These are phyloP conservation scores for Cladorrhinum sp. DNA, from an alignment of 2,329 filamentous ascomycete species.

Conservation along the genomic window DNA sequence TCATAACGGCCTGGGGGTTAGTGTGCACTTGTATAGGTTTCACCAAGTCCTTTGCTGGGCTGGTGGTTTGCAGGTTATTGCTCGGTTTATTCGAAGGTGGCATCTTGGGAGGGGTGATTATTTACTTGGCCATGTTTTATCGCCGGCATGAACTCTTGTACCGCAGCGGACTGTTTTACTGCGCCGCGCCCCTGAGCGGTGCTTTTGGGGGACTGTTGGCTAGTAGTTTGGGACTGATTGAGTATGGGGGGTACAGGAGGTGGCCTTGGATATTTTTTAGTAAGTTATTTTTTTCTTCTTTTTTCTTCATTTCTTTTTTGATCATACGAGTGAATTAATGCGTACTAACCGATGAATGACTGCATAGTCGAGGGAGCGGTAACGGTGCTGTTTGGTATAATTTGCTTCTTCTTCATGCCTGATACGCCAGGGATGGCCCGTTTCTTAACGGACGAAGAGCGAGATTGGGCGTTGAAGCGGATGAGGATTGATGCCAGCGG, in stretches of 20 bases:
- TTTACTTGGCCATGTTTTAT: conserved; percentile 51
- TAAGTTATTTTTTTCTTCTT: conserved; percentile 12
- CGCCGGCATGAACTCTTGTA: conserved; percentile 60
- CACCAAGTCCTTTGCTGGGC: conserved; percentile 25
- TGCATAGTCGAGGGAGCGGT: conserved; percentile 52
- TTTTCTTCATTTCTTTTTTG: background rate
- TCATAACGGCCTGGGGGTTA: conserved; percentile 51
- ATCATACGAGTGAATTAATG: no score
- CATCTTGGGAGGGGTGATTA: conserved; percentile 54
- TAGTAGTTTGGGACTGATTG: conserved; percentile 53
- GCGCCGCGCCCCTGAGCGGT: conserved; percentile 65
- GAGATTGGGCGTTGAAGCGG: conserved; percentile 23
- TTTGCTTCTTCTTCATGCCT: conserved; percentile 49
- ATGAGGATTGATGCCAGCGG: conserved; percentile 28
- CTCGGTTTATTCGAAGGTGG: conserved; percentile 57
- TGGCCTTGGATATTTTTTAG: conserved; percentile 51
- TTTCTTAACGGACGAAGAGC: conserved; percentile 30
- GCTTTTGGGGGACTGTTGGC: conserved; percentile 63
- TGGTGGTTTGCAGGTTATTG: conserved; percentile 38
- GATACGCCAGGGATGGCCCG: conserved; percentile 28
- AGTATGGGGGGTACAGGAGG: conserved; percentile 37
- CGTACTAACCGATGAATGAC: no score
- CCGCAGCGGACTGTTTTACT: conserved; percentile 59
- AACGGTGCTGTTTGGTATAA: conserved; percentile 58
- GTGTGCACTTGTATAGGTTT: conserved; percentile 28